Percentiles rank a stretch among this genome's conserved stretches.
Evolutionary conservation across 2,329 filamentous ascomycete species (phyloP).

Genomic region (Ophiosphaerella narmari): DNA sequence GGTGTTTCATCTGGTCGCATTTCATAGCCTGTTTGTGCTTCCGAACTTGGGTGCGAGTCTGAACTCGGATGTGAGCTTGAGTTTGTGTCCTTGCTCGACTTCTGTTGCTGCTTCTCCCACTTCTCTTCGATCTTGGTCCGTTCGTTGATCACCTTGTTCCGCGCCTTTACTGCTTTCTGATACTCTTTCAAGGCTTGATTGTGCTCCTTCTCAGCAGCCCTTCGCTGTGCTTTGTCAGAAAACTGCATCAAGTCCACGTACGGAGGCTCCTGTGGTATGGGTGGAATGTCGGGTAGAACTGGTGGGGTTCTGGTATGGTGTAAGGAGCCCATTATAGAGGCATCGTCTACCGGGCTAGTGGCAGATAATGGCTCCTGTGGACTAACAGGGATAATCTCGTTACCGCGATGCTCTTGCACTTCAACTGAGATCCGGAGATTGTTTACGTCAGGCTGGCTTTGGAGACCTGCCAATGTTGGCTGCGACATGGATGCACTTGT

Average conservation of each 20-base stretch:
- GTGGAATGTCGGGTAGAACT: constrained; percentile 54
- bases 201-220: constrained; percentile 71
- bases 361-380: constrained; percentile 34
- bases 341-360: constrained; percentile 11
- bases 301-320: constrained; percentile 9
- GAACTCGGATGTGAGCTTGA: neutral
- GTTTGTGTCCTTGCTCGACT: constrained; percentile 14
- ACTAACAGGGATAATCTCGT: constrained; percentile 36
- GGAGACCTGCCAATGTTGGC: constrained; percentile 15
- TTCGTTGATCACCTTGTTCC: constrained; percentile 67
- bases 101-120: constrained; percentile 41
- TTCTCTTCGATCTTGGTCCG: constrained; percentile 62
- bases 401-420: constrained; percentile 52
- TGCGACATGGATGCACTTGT: constrained; percentile 16
- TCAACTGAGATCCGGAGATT: constrained; percentile 55
- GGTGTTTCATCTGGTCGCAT: constrained; percentile 8
- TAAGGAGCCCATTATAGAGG: neutral
- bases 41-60: constrained; percentile 28
- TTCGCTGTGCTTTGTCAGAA: constrained; percentile 67
- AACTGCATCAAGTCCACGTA: constrained; percentile 63
- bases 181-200: constrained; percentile 67
- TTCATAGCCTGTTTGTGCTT: constrained; percentile 2
- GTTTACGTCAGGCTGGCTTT: constrained; percentile 11
- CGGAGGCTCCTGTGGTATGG: constrained; percentile 59
- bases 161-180: constrained; percentile 68